Conservation (phyloP, 164 flowering plant genomes). For the Nymphaea thermarum region DNA sequence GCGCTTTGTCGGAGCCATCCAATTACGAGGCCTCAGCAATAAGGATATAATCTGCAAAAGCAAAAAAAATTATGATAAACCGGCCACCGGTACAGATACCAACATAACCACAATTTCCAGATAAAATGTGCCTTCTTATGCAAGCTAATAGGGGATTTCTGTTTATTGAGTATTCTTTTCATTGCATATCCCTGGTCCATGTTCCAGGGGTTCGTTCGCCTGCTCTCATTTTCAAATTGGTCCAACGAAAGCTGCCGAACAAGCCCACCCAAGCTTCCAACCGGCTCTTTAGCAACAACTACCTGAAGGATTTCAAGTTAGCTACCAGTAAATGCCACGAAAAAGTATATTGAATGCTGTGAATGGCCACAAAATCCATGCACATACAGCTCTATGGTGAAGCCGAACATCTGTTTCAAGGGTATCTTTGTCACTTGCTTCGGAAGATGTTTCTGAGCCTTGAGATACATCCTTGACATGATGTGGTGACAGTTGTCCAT, state of each 20-base stretch:
- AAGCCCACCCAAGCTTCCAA: slow-evolving; percentile 93
- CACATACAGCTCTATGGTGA: slow-evolving; percentile 92
- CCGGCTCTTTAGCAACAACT: slow-evolving; percentile 93
- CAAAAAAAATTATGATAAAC: slow-evolving; percentile 5
- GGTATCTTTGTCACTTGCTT: slow-evolving; percentile 44
- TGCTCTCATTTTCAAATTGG: slow-evolving; percentile 97
- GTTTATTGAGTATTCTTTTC: slow-evolving; percentile 56
- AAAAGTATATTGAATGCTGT: neutral
- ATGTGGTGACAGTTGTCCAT: slow-evolving; percentile 31
- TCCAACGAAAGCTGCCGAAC: slow-evolving; percentile 92
- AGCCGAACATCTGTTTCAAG: slow-evolving; percentile 83
- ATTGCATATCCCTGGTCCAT: slow-evolving; percentile 47
- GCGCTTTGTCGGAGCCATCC: slow-evolving; percentile 86
- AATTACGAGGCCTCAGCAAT: slow-evolving; percentile 82
- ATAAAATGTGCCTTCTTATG: slow-evolving; percentile 65
- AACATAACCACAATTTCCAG: slow-evolving; percentile 3
- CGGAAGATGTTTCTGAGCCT: slow-evolving; percentile 47
- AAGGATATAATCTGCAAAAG: slow-evolving; percentile 63
- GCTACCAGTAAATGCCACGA: neutral
- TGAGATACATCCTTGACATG: slow-evolving; percentile 34
- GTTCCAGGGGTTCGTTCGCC: slow-evolving; percentile 69
- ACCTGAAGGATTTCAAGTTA: slow-evolving; percentile 39
- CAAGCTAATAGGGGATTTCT: slow-evolving; percentile 83
- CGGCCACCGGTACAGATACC: neutral
- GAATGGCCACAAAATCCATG: neutral